A percentile compares a stretch with the other conserved stretches of the same genome.
phyloP scores from a whole-genome alignment of 2,329 filamentous ascomycete species.

The Hypoxylon sp. region DNA sequence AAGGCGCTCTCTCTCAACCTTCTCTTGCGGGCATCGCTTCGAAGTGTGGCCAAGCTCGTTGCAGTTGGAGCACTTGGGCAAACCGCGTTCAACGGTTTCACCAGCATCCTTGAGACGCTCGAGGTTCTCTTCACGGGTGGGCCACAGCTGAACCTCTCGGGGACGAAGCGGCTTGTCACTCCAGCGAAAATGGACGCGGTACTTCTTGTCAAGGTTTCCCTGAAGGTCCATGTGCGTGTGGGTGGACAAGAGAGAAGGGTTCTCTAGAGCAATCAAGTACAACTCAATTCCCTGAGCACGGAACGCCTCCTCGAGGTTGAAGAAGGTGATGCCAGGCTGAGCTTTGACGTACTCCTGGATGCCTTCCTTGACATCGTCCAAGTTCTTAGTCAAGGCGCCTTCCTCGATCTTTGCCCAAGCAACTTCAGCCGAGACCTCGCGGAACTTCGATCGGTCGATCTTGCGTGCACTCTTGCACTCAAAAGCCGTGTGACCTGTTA shows the following conservation, averaged over 20 bases:
- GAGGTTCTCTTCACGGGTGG: constrained; percentile 70
- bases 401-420: constrained; percentile 70
- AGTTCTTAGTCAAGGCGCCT: constrained; percentile 67
- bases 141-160: constrained; percentile 72
- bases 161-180: constrained; percentile 68
- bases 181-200: constrained; percentile 73
- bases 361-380: constrained; percentile 73
- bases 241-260: constrained; percentile 64
- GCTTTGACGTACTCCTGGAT: constrained; percentile 73
- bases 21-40: constrained; percentile 73
- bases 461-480: constrained; percentile 72
- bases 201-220: constrained; percentile 75
- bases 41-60: constrained; percentile 71
- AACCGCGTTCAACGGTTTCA: constrained; percentile 69
- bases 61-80: constrained; percentile 74
- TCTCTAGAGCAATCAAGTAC: constrained; percentile 74
- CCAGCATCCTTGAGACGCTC: constrained; percentile 75
- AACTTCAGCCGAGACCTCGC: constrained; percentile 64
- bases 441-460: constrained; percentile 66
- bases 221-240: constrained; percentile 80
- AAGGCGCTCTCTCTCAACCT: constrained; percentile 60
- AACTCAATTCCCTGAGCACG: constrained; percentile 66
- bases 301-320: constrained; percentile 71
- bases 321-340: constrained; percentile 68
- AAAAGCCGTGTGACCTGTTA: constrained; percentile 65